Base-by-base conservation (phyloP, 2,329 filamentous ascomycete genomes). In the Xylaria sp. region DNA sequence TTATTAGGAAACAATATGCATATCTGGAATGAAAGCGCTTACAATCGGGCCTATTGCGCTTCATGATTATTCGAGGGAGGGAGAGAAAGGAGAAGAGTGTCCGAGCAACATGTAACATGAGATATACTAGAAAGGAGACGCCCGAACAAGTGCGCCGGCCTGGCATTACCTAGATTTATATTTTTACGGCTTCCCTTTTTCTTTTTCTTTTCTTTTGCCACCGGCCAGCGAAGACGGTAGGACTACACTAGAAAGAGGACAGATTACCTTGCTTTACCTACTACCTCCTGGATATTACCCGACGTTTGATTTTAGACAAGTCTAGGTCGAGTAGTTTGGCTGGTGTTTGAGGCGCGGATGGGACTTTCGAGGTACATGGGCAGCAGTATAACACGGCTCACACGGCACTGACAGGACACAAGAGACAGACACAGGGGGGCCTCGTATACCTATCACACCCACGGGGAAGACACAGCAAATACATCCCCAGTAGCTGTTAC, bases 131-230 rank as follows among this genome's bases (percentile, higher is more conserved):
- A 41, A 10, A 7, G 32, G 8, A 28, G 41, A 34, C 54, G 54
- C n/a, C n/a, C 8, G n/a, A 12, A 48, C 23, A 56, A 55, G n/a
- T 58, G 62, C 13, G 57, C 46, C 5, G 13, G 46, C 18, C 46
- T 50, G 10, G 15, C 41, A 10, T 20, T 50, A 2, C 12, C 34
- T 70, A 62, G 3, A 28, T 28, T 28, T 68, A 70, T 62, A 70
- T 48, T 56, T 28, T 13, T 15, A 23, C 23, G 9, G 2, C 15
- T 46, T 44, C 39, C 39, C 39, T 18, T 18, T 44, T 46, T 7
- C 41, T 44, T 3, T 3, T 60, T 39, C 25, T 52, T 52, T 3
- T 51, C 32, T 28, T 39, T 52, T 20, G n/a, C 61, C 56, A 51
- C 25, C 3, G 10, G 25, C 50, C 15, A 15, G 50, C 12, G 25